phyloP scores from a whole-genome alignment of 2,329 filamentous ascomycete genomes.

The Pleurostoma richardsiae region DNA sequence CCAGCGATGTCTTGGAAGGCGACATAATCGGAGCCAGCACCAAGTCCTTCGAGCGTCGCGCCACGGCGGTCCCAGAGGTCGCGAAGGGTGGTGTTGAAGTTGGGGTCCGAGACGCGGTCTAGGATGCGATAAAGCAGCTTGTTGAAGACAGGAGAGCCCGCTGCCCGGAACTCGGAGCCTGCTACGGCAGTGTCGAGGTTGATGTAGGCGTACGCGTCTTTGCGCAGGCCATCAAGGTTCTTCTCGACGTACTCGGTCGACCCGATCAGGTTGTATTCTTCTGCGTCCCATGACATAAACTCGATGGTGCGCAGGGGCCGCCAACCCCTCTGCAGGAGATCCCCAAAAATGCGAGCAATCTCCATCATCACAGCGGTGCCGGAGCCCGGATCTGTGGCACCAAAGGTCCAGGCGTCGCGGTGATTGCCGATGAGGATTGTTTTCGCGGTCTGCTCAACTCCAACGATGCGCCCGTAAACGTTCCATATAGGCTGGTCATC shows the following conservation, averaged over 20 bases:
- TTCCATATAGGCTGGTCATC: slow-evolving; percentile 87
- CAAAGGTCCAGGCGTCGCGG: slow-evolving; percentile 88
- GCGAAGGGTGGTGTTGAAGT: slow-evolving; percentile 65
- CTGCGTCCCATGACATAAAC: slow-evolving; percentile 94
- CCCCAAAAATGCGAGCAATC: slow-evolving; percentile 77
- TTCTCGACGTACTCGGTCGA: slow-evolving; percentile 94
- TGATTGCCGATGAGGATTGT: slow-evolving; percentile 89
- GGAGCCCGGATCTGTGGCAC: slow-evolving; percentile 78
- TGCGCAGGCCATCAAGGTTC: slow-evolving; percentile 66
- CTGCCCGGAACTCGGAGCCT: slow-evolving; percentile 69
- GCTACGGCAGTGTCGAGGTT: slow-evolving; percentile 84
- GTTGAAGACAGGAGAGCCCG: slow-evolving; percentile 76
- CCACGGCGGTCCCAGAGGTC: slow-evolving; percentile 68
- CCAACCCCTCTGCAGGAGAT: slow-evolving; percentile 75
- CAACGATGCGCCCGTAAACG: slow-evolving; percentile 75
- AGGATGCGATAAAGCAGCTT: slow-evolving; percentile 69
- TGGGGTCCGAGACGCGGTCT: slow-evolving; percentile 68
- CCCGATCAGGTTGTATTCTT: slow-evolving; percentile 88
- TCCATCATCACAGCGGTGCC: slow-evolving; percentile 92
- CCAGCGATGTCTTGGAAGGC: slow-evolving; percentile 91
- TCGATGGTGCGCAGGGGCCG: slow-evolving; percentile 89
- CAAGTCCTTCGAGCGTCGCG: slow-evolving; percentile 61
- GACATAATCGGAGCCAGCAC: slow-evolving; percentile 75
- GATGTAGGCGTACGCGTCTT: slow-evolving; percentile 78
- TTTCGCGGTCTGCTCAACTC: slow-evolving; percentile 79